Evolutionary conservation across 257 asterid species (phyloP).

Genomic region (Linderniella brevidens): DNA sequence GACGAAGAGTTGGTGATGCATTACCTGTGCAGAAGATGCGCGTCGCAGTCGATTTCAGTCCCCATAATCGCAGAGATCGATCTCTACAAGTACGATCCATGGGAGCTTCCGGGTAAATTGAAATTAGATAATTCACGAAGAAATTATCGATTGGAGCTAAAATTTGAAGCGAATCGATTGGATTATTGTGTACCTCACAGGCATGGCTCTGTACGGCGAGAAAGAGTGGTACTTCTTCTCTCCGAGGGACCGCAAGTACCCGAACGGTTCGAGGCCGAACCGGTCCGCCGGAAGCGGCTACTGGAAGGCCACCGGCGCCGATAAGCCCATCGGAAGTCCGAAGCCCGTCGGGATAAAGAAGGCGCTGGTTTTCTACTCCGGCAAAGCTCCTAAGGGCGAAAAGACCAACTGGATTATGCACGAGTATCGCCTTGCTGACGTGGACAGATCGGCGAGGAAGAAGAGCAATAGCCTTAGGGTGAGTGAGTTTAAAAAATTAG

Average conservation of each 20-base stretch:
- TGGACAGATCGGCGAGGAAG: slow-evolving; percentile 71
- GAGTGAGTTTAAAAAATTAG: slow-evolving; percentile 15
- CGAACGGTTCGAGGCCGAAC: slow-evolving; percentile 84
- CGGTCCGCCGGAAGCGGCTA: slow-evolving; percentile 83
- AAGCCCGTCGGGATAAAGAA: slow-evolving; percentile 62
- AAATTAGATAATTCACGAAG: not conserved
- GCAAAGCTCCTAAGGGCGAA: slow-evolving; percentile 74
- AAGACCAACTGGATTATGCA: slow-evolving; percentile 93
- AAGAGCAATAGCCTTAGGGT: slow-evolving; percentile 57
- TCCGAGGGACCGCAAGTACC: slow-evolving; percentile 77
- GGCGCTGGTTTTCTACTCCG: slow-evolving; percentile 75
- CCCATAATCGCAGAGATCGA: slow-evolving; percentile 79
- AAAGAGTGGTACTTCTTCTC: slow-evolving; percentile 90
- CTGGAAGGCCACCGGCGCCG: slow-evolving; percentile 94
- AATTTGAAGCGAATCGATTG: not conserved
- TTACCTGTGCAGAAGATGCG: slow-evolving; percentile 56
- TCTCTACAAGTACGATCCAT: slow-evolving; percentile 66
- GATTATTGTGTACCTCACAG: slow-evolving; percentile 21
- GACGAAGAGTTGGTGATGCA: slow-evolving; percentile 88
- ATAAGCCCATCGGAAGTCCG: slow-evolving; percentile 64
- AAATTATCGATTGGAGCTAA: not conserved
- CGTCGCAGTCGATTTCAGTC: slow-evolving; percentile 40
- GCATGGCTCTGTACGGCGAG: slow-evolving; percentile 65
- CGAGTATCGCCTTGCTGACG: slow-evolving; percentile 73
- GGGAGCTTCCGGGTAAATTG: slow-evolving; percentile 67